Evolutionary conservation across 2,329 filamentous ascomycete genomes (phyloP).

Genomic region (Uncinocarpus reesii): DNA sequence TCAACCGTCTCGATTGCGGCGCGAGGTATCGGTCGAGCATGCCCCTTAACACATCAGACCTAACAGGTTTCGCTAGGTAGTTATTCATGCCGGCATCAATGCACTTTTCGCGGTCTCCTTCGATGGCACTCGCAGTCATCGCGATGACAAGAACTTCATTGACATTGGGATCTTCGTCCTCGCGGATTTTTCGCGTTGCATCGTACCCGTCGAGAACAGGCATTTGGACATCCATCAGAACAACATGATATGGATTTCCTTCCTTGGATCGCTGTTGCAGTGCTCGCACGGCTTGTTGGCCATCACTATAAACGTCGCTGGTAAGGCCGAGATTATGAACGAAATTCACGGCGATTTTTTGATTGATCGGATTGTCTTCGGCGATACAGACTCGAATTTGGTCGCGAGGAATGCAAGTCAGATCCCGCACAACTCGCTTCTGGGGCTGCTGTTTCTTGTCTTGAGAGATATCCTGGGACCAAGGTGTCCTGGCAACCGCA

Average conservation of each 20-base stretch:
- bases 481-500: conserved; percentile 47
- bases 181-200: conserved; percentile 71
- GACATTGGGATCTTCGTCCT: conserved; percentile 64
- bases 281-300: conserved; percentile 75
- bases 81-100: conserved; percentile 97
- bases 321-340: conserved; percentile 75
- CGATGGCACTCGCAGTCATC: conserved; percentile 92
- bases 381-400: conserved; percentile 83
- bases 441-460: conserved; percentile 35
- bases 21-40: conserved; percentile 63
- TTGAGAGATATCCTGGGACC: conserved; percentile 36
- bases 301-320: conserved; percentile 84
- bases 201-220: conserved; percentile 86
- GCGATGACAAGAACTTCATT: conserved; percentile 83
- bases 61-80: conserved; percentile 90
- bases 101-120: conserved; percentile 89
- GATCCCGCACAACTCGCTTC: conserved; percentile 48
- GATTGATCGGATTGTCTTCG: conserved; percentile 90
- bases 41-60: conserved; percentile 72
- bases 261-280: conserved; percentile 62
- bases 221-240: conserved; percentile 97
- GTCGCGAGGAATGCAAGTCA: conserved; percentile 63
- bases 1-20: conserved; percentile 30
- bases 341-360: conserved; percentile 86
- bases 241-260: conserved; percentile 71